Evolutionary conservation across 306 rosid genomes (phyloP).

Genomic region (Lotus japonicus): DNA sequence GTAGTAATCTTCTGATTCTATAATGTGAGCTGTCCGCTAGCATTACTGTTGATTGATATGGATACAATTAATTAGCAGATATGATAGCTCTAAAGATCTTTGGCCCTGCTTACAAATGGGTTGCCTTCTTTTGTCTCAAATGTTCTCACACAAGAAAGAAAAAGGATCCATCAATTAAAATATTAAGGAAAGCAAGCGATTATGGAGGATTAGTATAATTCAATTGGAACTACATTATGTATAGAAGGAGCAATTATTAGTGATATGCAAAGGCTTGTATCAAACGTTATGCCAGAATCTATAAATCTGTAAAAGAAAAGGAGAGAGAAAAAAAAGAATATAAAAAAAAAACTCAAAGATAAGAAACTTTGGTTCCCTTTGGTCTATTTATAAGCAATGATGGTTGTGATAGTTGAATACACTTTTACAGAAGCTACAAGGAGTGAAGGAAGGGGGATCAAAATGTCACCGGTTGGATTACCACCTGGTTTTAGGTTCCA

Average conservation of each 20-base stretch:
- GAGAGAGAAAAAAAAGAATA: constrained; percentile 27
- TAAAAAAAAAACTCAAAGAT: constrained; percentile 56
- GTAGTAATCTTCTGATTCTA: background rate
- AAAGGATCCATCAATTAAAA: constrained; percentile 18
- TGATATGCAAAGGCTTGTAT: constrained; percentile 44
- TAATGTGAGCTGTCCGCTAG: too few relatives aligned
- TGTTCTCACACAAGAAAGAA: constrained; percentile 25
- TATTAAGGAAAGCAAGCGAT: background rate
- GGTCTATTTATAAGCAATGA: constrained; percentile 37
- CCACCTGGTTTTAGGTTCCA: constrained; percentile 99
- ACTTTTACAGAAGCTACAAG: constrained; percentile 18
- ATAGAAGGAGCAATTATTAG: constrained; percentile 20
- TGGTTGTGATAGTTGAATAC: constrained; percentile 29
- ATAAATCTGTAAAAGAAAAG: constrained; percentile 70
- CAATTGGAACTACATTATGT: background rate
- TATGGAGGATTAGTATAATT: constrained; percentile 7
- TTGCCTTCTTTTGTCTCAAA: constrained; percentile 11
- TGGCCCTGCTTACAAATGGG: background rate
- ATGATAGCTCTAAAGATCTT: constrained; percentile 1
- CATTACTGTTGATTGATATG: too few relatives aligned
- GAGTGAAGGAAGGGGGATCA: background rate
- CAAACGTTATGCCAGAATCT: constrained; percentile 94
- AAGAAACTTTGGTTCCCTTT: constrained; percentile 56
- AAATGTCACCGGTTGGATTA: constrained; percentile 87
- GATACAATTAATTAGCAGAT: background rate